A percentile compares a stretch with the other conserved stretches of the same genome.
phyloP scores from a whole-genome alignment of 2,329 filamentous ascomycete species.

The Cryphonectria radicalis region DNA sequence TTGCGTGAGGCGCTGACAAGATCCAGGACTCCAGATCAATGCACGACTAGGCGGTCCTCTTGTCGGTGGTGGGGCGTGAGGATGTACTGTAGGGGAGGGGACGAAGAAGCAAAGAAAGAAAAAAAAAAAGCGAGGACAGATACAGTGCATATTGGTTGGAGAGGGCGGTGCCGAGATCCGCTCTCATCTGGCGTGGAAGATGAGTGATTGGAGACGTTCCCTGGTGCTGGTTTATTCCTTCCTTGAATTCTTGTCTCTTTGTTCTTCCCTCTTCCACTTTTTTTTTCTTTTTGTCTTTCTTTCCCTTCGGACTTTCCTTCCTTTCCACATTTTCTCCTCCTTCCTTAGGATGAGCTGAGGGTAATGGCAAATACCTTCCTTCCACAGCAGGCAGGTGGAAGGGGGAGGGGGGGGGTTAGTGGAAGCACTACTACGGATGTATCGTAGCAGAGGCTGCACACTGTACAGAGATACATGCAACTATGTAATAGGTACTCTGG shows the following conservation, averaged over 20 bases:
- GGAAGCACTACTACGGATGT: not conserved
- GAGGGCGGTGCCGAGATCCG: slow-evolving; percentile 10
- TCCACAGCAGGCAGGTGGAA: not conserved
- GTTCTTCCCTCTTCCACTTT: not conserved
- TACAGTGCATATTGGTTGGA: not conserved
- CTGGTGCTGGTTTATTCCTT: not conserved
- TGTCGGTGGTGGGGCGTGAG: slow-evolving; percentile 3
- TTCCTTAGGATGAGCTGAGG: not conserved
- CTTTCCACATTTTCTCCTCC: not conserved
- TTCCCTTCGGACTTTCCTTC: not conserved
- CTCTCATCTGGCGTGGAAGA: not conserved
- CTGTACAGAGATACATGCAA: not conserved
- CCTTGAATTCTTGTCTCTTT: not conserved
- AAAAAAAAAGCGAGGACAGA: not conserved
- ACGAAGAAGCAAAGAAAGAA: not conserved
- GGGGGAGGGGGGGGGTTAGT: not conserved
- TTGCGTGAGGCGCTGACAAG: not conserved
- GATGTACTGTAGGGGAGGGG: not conserved
- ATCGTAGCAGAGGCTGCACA: not conserved
- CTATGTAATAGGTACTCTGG: not conserved
- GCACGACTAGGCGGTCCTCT: not conserved
- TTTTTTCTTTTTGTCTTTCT: not conserved
- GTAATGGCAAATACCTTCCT: not conserved
- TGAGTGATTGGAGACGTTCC: not conserved
- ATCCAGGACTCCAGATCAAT: not conserved